Conservation (phyloP, 441 rosid species). For the Flueggea neowawraea region DNA sequence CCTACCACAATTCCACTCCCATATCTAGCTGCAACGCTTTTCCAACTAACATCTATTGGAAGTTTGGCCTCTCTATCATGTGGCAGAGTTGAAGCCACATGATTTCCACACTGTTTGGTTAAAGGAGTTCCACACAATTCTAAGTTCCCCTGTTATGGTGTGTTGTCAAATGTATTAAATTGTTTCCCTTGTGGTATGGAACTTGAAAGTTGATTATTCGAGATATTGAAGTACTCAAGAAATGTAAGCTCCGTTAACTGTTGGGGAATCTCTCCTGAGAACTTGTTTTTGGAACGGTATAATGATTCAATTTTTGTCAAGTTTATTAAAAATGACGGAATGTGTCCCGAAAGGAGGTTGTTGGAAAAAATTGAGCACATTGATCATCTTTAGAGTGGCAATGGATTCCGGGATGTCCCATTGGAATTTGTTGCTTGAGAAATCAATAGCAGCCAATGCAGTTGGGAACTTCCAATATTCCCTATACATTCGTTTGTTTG, state of each 20-base stretch:
- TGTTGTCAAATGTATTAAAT: slow-evolving; percentile 15
- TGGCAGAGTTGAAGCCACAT: too few relatives aligned
- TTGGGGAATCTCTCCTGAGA: slow-evolving; percentile 29
- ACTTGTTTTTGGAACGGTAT: slow-evolving; percentile 32
- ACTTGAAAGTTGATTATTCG: slow-evolving; percentile 28
- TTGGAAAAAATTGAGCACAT: slow-evolving; percentile 28
- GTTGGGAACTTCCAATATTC: slow-evolving; percentile 11
- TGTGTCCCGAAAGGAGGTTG: slow-evolving; percentile 21
- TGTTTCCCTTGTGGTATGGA: slow-evolving; percentile 31
- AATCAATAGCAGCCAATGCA: slow-evolving; percentile 12
- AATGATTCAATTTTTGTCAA: slow-evolving; percentile 19
- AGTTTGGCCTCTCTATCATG: too few relatives aligned
- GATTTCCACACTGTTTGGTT: too few relatives aligned
- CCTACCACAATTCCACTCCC: too few relatives aligned
- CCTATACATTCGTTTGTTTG: slow-evolving; percentile 24
- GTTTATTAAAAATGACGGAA: slow-evolving; percentile 24
- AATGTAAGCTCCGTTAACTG: slow-evolving; percentile 20
- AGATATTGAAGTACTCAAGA: slow-evolving; percentile 15
- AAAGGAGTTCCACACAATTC: slow-evolving; percentile 15
- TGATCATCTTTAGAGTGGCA: slow-evolving; percentile 18
- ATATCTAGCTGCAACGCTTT: too few relatives aligned
- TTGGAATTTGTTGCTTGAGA: slow-evolving; percentile 25
- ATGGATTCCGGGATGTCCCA: slow-evolving; percentile 27
- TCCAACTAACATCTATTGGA: too few relatives aligned
- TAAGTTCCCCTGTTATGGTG: slow-evolving; percentile 15